phyloP scores from a whole-genome alignment of 768 basidiomycete species.

The Mycena filopes region DNA sequence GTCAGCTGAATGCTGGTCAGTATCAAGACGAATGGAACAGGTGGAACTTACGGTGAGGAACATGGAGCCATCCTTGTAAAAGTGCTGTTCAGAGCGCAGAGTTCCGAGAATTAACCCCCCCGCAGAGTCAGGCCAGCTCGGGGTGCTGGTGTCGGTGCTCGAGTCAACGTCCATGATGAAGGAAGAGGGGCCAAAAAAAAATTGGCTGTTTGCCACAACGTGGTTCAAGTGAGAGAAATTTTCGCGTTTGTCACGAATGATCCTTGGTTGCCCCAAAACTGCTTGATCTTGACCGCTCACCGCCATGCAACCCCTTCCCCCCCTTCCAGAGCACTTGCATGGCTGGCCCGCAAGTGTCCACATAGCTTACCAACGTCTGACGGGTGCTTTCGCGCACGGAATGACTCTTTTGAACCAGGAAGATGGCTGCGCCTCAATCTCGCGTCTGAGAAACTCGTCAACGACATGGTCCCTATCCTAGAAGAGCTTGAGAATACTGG shows the following conservation, averaged over 20 bases:
- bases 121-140: neutral
- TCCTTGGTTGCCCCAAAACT: neutral
- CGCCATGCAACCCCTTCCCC: too few relatives aligned
- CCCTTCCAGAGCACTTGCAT: slow-evolving; percentile 17
- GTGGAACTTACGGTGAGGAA: neutral
- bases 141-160: neutral
- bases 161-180: neutral
- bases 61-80: neutral
- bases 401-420: slow-evolving; percentile 18
- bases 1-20: neutral
- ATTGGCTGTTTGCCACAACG: neutral
- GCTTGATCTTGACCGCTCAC: too few relatives aligned
- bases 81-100: neutral
- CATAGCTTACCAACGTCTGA: slow-evolving; percentile 25
- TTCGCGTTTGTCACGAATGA: too few relatives aligned
- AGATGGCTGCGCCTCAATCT: slow-evolving; percentile 25
- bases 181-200: neutral
- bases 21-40: neutral
- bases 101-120: neutral
- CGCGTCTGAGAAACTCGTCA: slow-evolving; percentile 30
- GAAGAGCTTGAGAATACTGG: slow-evolving; percentile 21
- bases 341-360: slow-evolving; percentile 28
- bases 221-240: too few relatives aligned
- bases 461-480: slow-evolving; percentile 24
- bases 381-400: slow-evolving; percentile 21